Evolutionary conservation across 2,329 filamentous ascomycete genomes (phyloP).

Genomic region (Hypoxylon sp.): DNA sequence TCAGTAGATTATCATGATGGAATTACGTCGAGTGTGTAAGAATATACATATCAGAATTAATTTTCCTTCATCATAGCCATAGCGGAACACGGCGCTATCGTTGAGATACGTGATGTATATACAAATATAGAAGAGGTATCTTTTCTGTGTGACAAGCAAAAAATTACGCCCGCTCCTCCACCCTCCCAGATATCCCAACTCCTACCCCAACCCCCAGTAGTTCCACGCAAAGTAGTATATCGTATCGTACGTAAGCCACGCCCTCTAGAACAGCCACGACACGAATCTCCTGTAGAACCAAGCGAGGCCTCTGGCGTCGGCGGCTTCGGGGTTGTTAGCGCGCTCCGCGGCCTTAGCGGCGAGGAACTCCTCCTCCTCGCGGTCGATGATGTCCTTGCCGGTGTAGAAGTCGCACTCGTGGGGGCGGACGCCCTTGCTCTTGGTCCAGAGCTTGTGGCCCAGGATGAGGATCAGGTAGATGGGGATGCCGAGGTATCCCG

Average conservation of each 20-base stretch:
- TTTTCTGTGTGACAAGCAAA: conserved; percentile 11
- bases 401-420: conserved; percentile 77
- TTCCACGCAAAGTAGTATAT: conserved; percentile 1
- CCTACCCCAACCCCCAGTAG: neutral
- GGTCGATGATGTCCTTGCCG: conserved; percentile 80
- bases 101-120: conserved; percentile 1
- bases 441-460: conserved; percentile 74
- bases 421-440: conserved; percentile 68
- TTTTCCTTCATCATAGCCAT: conserved; percentile 9
- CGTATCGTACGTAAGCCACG: no score
- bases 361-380: conserved; percentile 79
- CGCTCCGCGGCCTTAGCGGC: conserved; percentile 64
- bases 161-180: conserved; percentile 8
- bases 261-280: conserved; percentile 71
- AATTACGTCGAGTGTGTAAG: neutral
- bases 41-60: conserved; percentile 19
- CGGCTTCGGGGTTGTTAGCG: conserved; percentile 47
- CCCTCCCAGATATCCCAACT: neutral
- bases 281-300: conserved; percentile 72
- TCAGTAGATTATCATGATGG: neutral
- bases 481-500: conserved; percentile 82
- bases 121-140: conserved; percentile 24
- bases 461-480: conserved; percentile 79
- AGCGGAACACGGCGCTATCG: neutral
- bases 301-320: conserved; percentile 56